A percentile compares a stretch with the other conserved stretches of the same genome.
Conservation (phyloP, 129 eudicot species). For the Scalesia atractyloides region DNA sequence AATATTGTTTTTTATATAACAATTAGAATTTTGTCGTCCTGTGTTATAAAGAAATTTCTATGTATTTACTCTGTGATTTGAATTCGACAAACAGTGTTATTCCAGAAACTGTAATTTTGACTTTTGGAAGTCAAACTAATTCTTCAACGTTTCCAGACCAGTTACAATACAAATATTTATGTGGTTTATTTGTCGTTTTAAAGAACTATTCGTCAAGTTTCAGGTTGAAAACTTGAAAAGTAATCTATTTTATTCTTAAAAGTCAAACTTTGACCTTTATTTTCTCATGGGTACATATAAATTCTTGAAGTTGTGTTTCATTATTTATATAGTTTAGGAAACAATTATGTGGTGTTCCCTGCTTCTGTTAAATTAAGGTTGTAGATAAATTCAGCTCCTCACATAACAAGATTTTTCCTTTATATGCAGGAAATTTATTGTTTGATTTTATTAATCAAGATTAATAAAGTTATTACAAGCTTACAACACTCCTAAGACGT, state of each 20-base stretch:
- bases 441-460: slow-evolving; percentile 12
- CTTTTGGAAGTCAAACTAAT: slow-evolving; percentile 15
- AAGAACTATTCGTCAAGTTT: slow-evolving; percentile 6
- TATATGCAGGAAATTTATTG: slow-evolving; percentile 37
- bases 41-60: neutral
- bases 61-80: neutral
- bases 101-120: slow-evolving; percentile 14
- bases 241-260: neutral
- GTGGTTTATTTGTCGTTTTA: neutral
- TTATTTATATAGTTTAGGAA: neutral
- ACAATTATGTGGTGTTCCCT: neutral
- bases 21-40: too few species aligned
- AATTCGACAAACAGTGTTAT: neutral
- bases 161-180: slow-evolving; percentile 2
- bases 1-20: too few species aligned
- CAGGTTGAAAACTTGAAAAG: neutral
- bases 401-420: slow-evolving; percentile 12
- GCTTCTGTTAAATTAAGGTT: neutral
- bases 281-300: neutral
- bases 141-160: neutral
- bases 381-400: slow-evolving; percentile 1
- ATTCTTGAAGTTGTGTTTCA: neutral
- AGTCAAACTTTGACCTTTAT: neutral
- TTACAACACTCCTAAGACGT: slow-evolving; percentile 21
- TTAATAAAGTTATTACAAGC: slow-evolving; percentile 17